Evolutionary conservation across 1,284 basidiomycete genomes (phyloP), one percentile per base, ranked within the genome.

Genomic region (Irpex sp.): DNA sequence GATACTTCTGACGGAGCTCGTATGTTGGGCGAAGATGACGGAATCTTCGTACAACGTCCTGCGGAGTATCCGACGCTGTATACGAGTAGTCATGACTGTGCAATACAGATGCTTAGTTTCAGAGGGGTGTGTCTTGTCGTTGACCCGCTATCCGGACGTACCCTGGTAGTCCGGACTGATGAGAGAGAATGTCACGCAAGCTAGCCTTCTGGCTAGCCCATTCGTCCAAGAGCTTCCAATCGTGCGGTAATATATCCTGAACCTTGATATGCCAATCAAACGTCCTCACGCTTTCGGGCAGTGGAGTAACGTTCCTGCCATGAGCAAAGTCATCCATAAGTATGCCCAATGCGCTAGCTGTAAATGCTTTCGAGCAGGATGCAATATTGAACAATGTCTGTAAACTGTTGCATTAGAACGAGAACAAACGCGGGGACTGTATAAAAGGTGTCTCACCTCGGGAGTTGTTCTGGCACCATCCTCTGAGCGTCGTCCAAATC

Each of bases 1-100:
- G 74, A 68, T 71, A 80, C 21, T 68, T 69, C 62, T 81, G 66
- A n/a, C 81, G 74, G 1, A 81, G 67, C 65, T 79, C 79, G 38
- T 72, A 76, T 1, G 74, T 71, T 0, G 78, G 75, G 1, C 67
- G 70, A 7, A 81, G 69, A 60, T 78, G 55, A 9, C 67, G 70
- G 64, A 81, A 62, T 6, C 74, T 70, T 21, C 37, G 15, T 11
- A 79, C 60, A 7, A 74, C 36, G 15, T 74, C 74, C 4, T 49
- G 51, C 0, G 73, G 65, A 0, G 70, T 72, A 36, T 78, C 76
- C 7, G 64, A 60, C 0, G 67, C 69, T 1, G 67, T 67, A 59
- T 78, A 78, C 0, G 77, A 70, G 9, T 62, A 67, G 47, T 81
- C 81, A 47, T 79, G 76, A n/a, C 68, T 47, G n/a, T 47, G 5